Percentiles rank a stretch among this genome's conserved stretches.
Evolutionary conservation across 306 rosid genomes (phyloP).

Genomic region (Bauhinia variegata): DNA sequence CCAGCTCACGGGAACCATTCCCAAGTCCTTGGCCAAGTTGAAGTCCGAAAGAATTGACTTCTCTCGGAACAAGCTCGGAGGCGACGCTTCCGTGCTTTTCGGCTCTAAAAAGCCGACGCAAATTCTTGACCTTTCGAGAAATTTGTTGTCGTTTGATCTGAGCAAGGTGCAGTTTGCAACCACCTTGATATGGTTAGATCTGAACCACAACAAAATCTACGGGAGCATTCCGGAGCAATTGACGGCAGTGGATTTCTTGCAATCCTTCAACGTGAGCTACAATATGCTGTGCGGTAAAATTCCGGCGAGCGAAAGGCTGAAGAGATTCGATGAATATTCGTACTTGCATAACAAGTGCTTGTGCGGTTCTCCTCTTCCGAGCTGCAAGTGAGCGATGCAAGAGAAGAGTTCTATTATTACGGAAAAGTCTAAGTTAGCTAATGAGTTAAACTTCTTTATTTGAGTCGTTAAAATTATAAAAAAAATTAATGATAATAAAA

Average conservation of each 20-base stretch:
- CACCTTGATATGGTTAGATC: conserved; percentile 33
- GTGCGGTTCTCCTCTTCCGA: conserved; percentile 52
- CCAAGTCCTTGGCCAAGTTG: conserved; percentile 35
- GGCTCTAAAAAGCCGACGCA: conserved; percentile 33
- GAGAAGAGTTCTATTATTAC: too few species aligned
- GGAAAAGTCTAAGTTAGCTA: too few species aligned
- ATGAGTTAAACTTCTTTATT: too few species aligned
- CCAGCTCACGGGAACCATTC: conserved; percentile 51
- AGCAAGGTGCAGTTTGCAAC: conserved; percentile 36
- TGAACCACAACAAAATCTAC: conserved; percentile 45
- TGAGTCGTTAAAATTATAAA: too few species aligned
- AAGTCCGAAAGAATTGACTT: conserved; percentile 30
- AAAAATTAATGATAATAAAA: too few species aligned
- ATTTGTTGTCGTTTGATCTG: conserved; percentile 43
- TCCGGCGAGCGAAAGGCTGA: conserved; percentile 49
- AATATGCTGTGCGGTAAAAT: conserved; percentile 54
- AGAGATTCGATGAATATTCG: conserved; percentile 34
- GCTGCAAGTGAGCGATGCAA: conserved; percentile 36
- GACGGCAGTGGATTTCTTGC: conserved; percentile 32
- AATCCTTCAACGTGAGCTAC: conserved; percentile 50
- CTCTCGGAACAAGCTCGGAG: conserved; percentile 52
- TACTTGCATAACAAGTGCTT: conserved; percentile 56
- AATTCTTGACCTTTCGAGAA: conserved; percentile 44
- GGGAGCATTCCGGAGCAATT: conserved; percentile 43
- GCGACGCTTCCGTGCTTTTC: conserved; percentile 51